Percentiles rank a stretch among this genome's conserved stretches.
Conservation (phyloP, 768 basidiomycete genomes). For the Leucosporidium creatinivorum region DNA sequence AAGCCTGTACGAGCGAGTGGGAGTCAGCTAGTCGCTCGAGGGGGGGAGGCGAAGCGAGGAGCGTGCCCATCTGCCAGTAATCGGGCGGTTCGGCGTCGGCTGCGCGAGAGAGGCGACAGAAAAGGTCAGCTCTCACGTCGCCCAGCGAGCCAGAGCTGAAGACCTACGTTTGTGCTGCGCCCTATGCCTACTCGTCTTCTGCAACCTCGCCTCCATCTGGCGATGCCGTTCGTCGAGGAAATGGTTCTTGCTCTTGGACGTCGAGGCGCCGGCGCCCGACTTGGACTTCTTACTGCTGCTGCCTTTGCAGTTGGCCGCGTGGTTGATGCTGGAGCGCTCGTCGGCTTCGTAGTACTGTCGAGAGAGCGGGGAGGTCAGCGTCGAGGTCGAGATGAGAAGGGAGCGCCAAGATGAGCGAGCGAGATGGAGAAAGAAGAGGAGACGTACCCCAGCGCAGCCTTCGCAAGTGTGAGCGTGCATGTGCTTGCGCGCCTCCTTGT, state of each 20-base stretch:
- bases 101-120: slow-evolving; percentile 65
- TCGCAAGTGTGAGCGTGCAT: slow-evolving; percentile 75
- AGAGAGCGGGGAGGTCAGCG: background rate
- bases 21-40: background rate
- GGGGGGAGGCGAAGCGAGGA: background rate
- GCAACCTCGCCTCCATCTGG: slow-evolving; percentile 56
- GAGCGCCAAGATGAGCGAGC: slow-evolving; percentile 1
- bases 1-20: slow-evolving; percentile 64
- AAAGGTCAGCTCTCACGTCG: too few relatives aligned
- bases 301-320: background rate
- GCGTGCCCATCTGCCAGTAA: slow-evolving; percentile 51
- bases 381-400: too few relatives aligned
- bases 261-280: too few relatives aligned
- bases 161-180: slow-evolving; percentile 32
- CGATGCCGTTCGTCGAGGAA: slow-evolving; percentile 56
- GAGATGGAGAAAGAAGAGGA: background rate
- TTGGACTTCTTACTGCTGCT: background rate
- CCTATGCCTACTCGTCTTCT: slow-evolving; percentile 9
- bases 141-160: too few relatives aligned
- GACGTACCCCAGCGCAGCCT: slow-evolving; percentile 64
- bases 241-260: background rate
- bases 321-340: background rate
- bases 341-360: slow-evolving; percentile 1
- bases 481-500: slow-evolving; percentile 54
- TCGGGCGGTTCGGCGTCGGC: slow-evolving; percentile 69